Conservation (phyloP, 1,284 basidiomycete genomes). For the Naganishia liquefaciens region DNA sequence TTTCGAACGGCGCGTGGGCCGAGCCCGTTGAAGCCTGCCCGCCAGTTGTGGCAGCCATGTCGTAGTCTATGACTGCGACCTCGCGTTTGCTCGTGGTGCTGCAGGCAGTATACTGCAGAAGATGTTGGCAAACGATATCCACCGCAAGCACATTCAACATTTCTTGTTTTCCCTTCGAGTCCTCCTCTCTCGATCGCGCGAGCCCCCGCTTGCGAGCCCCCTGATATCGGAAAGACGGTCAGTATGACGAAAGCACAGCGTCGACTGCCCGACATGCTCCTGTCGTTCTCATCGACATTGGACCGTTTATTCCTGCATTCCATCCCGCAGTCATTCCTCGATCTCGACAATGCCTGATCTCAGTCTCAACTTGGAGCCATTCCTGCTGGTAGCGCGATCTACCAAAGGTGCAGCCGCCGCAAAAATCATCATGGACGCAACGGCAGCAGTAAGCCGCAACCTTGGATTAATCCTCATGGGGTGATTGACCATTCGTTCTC, state of each 20-base stretch:
- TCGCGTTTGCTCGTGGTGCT: background rate
- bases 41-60: constrained; percentile 24
- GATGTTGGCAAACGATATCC: background rate
- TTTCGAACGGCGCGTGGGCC: background rate
- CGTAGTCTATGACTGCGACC: background rate
- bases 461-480: background rate
- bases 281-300: too few relatives aligned
- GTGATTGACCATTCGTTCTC: constrained; percentile 32
- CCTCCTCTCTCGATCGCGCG: background rate
- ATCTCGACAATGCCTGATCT: constrained; percentile 14
- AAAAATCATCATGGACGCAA: constrained; percentile 81
- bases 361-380: constrained; percentile 72
- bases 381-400: constrained; percentile 82
- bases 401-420: constrained; percentile 87
- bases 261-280: too few relatives aligned
- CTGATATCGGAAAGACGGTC: too few relatives aligned
- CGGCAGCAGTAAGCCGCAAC: constrained; percentile 65
- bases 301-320: too few relatives aligned
- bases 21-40: constrained; percentile 24
- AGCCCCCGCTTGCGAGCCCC: background rate
- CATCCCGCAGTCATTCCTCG: too few relatives aligned
- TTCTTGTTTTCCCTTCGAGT: background rate
- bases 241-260: too few relatives aligned
- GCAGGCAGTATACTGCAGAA: background rate
- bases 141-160: background rate